Base-by-base conservation (phyloP, 305 asterid genomes). In the Plantago coronopus region DNA sequence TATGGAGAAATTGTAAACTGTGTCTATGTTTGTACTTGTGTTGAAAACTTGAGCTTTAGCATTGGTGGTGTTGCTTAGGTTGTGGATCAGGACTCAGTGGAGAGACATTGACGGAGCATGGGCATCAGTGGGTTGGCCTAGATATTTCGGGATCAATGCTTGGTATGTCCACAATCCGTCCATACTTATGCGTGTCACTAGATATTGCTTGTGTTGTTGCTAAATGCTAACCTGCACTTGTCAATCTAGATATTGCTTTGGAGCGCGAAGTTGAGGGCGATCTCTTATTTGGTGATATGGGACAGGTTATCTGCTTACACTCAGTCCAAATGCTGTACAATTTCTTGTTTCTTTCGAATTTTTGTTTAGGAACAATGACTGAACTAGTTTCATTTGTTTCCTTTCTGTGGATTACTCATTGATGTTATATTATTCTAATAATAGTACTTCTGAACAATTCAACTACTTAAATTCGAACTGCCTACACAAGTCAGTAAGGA, bases 11-110 rank as follows among this genome's bases (percentile, higher is more conserved):
- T 17, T 21, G 54, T 9, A 1, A 17, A 17, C 8, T 47, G 17
- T 47, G 2, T n/a, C 2, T 44, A 5, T 14, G 17, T 44, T 44
- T 44, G 1, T 23, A 7, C 4, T 47, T 47, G 19, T 17, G 22
- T 47, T 17, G 10, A 20, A 47, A 47, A 6, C 15, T 18, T 47
- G 6, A 6, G 7, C 12, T 48, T 48, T 18, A 47, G 51, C 45
- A 16, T 57, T 20, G 2, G 14, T 31, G 49, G 53, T 53, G 40
- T 64, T 70, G 34, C 12, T 46, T 69, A 91, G 98, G 98, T 75
- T 91, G 98, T 51, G 98, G 98, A 69, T 91, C 98, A 17, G 98
- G 98, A 53, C 86, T 88, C 42, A 91, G 96, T 38, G 98, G 96
- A 62, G 95, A 88, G 75, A 86, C 95, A 31, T 66, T 91, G 71